Conservation (phyloP, 495 filamentous ascomycete species). For the Xylaria castorea region DNA sequence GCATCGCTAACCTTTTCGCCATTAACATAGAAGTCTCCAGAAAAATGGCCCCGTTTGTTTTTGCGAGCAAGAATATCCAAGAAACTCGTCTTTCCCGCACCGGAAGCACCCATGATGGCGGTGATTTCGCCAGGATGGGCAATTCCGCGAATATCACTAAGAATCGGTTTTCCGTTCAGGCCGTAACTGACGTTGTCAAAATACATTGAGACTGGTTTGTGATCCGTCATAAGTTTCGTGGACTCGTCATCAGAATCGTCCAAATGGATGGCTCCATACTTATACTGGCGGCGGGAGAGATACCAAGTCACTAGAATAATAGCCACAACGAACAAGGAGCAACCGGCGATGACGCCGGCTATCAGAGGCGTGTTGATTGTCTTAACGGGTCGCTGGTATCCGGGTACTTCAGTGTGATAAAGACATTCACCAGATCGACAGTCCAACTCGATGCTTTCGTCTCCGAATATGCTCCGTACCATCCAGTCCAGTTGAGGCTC, state of each 20-base stretch:
- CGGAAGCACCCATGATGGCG: conserved; percentile 98
- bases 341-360: conserved; percentile 89
- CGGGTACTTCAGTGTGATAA: conserved; percentile 88
- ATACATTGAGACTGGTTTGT: conserved; percentile 86
- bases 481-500: conserved; percentile 90
- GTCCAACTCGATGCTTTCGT: conserved; percentile 81
- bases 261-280: conserved; percentile 76
- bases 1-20: conserved; percentile 85
- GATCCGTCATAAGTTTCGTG: conserved; percentile 83
- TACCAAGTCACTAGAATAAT: conserved; percentile 88
- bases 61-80: conserved; percentile 96
- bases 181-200: conserved; percentile 89
- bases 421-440: conserved; percentile 92
- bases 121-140: conserved; percentile 90
- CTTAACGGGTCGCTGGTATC: conserved; percentile 86
- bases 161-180: conserved; percentile 85
- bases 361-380: conserved; percentile 97
- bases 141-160: conserved; percentile 79
- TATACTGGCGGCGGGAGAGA: conserved; percentile 74
- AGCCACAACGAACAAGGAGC: conserved; percentile 83
- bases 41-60: conserved; percentile 86
- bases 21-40: conserved; percentile 91
- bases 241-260: conserved; percentile 92
- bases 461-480: conserved; percentile 87
- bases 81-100: conserved; percentile 97